A percentile compares a stretch with the other conserved stretches of the same genome.
Conservation (phyloP, 805 yeast genomes). For the Schwanniomyces sp. region DNA sequence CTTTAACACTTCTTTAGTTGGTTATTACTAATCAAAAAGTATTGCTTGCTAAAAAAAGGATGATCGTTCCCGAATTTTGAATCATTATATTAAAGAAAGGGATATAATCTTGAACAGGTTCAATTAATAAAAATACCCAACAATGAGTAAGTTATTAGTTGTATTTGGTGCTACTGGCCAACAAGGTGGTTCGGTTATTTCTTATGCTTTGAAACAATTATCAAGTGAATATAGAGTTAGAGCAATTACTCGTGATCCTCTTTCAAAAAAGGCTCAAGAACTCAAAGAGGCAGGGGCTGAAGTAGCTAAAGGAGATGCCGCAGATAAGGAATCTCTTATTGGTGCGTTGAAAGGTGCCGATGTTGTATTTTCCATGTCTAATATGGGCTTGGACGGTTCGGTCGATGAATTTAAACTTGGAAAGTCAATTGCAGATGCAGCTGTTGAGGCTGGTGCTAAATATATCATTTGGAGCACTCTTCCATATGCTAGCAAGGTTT, state of each 20-base stretch:
- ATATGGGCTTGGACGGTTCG: slow-evolving; percentile 9
- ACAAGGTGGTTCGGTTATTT: slow-evolving; percentile 23
- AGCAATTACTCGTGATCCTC: slow-evolving; percentile 11
- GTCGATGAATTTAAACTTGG: slow-evolving; percentile 7
- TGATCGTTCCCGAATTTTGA: too few relatives aligned
- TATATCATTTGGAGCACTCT: slow-evolving; percentile 6
- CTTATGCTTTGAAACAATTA: slow-evolving; percentile 6
- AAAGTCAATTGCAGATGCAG: slow-evolving; percentile 6
- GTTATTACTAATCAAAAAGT: too few relatives aligned
- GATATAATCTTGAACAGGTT: too few relatives aligned
- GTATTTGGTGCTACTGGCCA: slow-evolving; percentile 21
- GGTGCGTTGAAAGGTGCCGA: slow-evolving; percentile 6
- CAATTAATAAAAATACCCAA: neutral
- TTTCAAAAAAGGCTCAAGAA: slow-evolving; percentile 2
- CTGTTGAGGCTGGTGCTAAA: slow-evolving; percentile 3
- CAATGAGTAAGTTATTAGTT: slow-evolving; percentile 7
- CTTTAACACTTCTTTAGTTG: too few relatives aligned
- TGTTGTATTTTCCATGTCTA: slow-evolving; percentile 5
- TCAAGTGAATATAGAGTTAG: slow-evolving; percentile 9
- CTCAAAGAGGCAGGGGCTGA: slow-evolving; percentile 12
- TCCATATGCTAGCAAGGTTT: neutral
- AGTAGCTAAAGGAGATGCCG: slow-evolving; percentile 10
- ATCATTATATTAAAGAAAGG: too few relatives aligned
- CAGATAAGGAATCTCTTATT: slow-evolving; percentile 1
- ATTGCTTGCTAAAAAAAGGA: too few relatives aligned